Base-by-base conservation (phyloP, 2,329 filamentous ascomycete species). In the Cladosporium halotolerans region DNA sequence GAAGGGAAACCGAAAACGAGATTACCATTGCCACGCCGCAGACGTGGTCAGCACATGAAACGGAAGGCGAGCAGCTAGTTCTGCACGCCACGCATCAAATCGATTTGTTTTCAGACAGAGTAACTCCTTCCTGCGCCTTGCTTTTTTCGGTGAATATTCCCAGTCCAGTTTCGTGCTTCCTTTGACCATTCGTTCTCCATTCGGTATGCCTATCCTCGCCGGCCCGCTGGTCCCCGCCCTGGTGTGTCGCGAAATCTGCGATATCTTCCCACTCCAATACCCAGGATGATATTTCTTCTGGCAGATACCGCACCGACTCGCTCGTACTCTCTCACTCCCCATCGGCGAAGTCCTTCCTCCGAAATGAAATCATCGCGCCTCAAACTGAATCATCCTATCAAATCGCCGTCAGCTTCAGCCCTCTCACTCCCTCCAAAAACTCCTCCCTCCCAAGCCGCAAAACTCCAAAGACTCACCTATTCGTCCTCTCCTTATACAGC, bases 401-500 rank as follows among this genome's bases (percentile, higher is more conserved):
- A 44, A 32, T 9, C 16, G 40, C 13, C 16, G 28, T 33, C n/a
- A n/a, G 8, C 43, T 6, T 28, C 31, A 7, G 8, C 28, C 42
- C 9, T 18, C 51, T 31, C 32, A 5, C 19, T 14, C 23, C 34
- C 32, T 19, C 33, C 16, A 31, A 36, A 45, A 16, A 43, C 46
- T 13, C 51, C n/a, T 49, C 42, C 34, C 32, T 23, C 19, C 16
- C 16, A 16, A 16, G 16, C 16, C 16, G 16, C 16, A 16, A 9
- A 31, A 32, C 9, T 14, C 23, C 52, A 75, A 18, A 18, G 16
- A 18, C 86, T 73, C 70, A 96, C 93, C 93, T 83, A 79, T 95
- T 96, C 42, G 93, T 99, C 68, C 93, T 77, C 81, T 96, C 89
- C 82, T 99, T 99, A 75, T 97, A 97, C 62, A 99, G 75, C 57